These are phyloP conservation scores for Sugiyamaella castrensis DNA, from an alignment of 1,139 yeast species.

Conservation along the genomic window DNA sequence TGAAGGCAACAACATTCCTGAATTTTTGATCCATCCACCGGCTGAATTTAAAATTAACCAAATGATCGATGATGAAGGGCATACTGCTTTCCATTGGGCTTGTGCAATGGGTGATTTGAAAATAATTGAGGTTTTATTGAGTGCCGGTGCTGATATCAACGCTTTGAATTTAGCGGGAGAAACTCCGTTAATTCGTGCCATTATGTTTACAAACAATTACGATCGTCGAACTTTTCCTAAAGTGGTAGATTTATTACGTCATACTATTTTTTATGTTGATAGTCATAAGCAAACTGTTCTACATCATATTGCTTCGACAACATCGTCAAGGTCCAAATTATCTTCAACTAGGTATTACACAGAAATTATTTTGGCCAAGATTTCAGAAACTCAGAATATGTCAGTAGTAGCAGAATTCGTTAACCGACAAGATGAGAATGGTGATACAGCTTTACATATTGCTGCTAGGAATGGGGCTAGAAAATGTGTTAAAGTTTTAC, in stretches of 20 bases:
- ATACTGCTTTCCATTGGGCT: constrained; percentile 96
- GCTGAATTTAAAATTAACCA: constrained; percentile 77
- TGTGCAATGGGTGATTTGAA: constrained; percentile 82
- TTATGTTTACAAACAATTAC: constrained; percentile 83
- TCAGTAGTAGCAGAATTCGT: constrained; percentile 54
- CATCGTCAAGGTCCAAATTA: constrained; percentile 56
- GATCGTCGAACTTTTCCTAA: constrained; percentile 73
- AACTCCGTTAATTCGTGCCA: constrained; percentile 78
- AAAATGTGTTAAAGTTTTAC: constrained; percentile 67
- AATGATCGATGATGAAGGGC: constrained; percentile 93
- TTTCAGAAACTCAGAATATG: constrained; percentile 57
- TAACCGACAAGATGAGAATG: constrained; percentile 75
- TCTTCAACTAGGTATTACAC: constrained; percentile 79
- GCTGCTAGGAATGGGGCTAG: constrained; percentile 74
- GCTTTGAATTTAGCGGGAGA: constrained; percentile 74
- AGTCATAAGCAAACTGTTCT: constrained; percentile 59
- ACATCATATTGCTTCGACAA: constrained; percentile 76
- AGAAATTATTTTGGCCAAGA: constrained; percentile 69
- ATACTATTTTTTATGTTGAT: constrained; percentile 65
- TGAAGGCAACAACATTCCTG: constrained; percentile 57
- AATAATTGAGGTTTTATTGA: constrained; percentile 65
- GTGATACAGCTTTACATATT: constrained; percentile 85
- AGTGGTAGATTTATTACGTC: constrained; percentile 65
- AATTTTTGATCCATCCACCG: constrained; percentile 70
- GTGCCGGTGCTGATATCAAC: constrained; percentile 72